Conservation (phyloP, 2,329 filamentous ascomycete genomes). For the Aspergillus carbonarius region DNA sequence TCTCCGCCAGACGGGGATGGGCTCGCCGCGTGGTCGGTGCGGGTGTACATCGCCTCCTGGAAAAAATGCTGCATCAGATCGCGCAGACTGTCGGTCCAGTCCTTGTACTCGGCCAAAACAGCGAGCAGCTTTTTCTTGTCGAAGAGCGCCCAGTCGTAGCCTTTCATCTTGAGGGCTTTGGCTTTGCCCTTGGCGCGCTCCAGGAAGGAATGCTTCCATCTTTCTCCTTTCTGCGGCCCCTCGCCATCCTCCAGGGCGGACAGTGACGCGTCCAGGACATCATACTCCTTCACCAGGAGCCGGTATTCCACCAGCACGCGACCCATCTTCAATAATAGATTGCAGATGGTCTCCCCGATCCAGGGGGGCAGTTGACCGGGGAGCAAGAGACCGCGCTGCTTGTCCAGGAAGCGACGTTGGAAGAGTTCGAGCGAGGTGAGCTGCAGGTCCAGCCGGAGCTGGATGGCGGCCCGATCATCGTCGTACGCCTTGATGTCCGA, state of each 20-base stretch:
- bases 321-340: background rate
- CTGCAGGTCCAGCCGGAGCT: slow-evolving; percentile 26
- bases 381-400: slow-evolving; percentile 24
- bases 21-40: slow-evolving; percentile 7
- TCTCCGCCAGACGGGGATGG: background rate
- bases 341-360: background rate
- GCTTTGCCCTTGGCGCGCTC: slow-evolving; percentile 25
- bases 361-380: slow-evolving; percentile 17
- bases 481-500: slow-evolving; percentile 29
- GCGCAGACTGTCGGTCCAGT: slow-evolving; percentile 26
- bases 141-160: slow-evolving; percentile 34
- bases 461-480: slow-evolving; percentile 25
- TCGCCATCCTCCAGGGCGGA: background rate
- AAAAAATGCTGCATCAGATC: slow-evolving; percentile 32
- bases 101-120: slow-evolving; percentile 27
- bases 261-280: background rate
- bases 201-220: slow-evolving; percentile 21
- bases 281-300: background rate
- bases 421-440: slow-evolving; percentile 26
- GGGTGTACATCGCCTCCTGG: slow-evolving; percentile 22
- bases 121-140: slow-evolving; percentile 29
- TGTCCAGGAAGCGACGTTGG: slow-evolving; percentile 23
- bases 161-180: slow-evolving; percentile 25
- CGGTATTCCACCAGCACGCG: background rate
- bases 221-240: slow-evolving; percentile 11